Evolutionary conservation across 2,329 filamentous ascomycete genomes (phyloP).

Genomic region (Curvularia lunata): DNA sequence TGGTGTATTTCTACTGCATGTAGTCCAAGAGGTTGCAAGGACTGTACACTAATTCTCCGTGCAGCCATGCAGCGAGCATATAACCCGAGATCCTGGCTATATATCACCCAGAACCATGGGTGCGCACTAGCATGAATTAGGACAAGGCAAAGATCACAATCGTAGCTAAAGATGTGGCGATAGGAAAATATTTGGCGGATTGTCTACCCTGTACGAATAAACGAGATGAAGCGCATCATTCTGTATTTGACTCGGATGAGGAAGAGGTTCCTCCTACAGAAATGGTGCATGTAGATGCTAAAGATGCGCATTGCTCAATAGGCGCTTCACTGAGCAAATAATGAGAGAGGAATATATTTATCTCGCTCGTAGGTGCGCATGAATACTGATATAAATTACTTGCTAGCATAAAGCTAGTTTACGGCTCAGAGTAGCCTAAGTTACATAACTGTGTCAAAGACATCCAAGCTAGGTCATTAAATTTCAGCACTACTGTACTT

Average conservation of each 20-base stretch:
- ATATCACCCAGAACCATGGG: neutral
- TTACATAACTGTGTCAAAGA: neutral
- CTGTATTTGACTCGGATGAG: neutral
- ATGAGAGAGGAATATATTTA: neutral
- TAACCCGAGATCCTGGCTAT: neutral
- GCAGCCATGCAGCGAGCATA: neutral
- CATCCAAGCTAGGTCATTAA: neutral
- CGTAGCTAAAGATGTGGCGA: neutral
- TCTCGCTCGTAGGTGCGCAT: neutral
- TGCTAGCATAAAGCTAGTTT: neutral
- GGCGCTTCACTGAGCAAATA: neutral
- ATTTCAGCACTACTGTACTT: too few species aligned
- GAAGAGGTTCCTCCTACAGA: neutral
- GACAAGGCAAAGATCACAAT: neutral
- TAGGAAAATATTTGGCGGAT: neutral
- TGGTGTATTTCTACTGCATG: neutral
- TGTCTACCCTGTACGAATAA: neutral
- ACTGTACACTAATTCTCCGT: neutral
- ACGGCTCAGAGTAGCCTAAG: neutral
- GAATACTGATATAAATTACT: neutral
- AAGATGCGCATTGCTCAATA: neutral
- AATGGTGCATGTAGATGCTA: neutral
- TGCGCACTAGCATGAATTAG: neutral
- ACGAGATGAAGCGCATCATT: neutral
- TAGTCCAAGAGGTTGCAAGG: neutral